Percentiles rank a stretch among this genome's conserved stretches.
Conservation (phyloP, 2,329 filamentous ascomycete species). For the Microdochium paspali region DNA sequence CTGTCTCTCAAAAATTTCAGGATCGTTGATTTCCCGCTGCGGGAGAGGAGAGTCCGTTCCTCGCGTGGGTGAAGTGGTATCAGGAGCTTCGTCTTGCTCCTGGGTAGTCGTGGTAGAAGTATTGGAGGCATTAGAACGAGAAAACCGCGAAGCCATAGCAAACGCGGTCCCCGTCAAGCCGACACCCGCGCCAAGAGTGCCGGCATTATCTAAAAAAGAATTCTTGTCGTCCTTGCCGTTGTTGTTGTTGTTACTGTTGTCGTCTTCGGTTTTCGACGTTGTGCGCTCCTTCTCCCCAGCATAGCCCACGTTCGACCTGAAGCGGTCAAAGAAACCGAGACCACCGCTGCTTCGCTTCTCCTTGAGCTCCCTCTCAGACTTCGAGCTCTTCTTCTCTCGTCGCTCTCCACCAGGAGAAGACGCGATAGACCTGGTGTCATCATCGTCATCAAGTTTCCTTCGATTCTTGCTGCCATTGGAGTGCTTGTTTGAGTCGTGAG, state of each 20-base stretch:
- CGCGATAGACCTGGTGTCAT: conserved; percentile 34
- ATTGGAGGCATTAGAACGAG: conserved; percentile 35
- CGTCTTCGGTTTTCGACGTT: conserved; percentile 18
- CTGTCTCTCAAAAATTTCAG: conserved; percentile 46
- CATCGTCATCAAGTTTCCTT: conserved; percentile 30
- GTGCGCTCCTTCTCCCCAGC: conserved; percentile 19
- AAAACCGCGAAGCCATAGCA: conserved; percentile 25
- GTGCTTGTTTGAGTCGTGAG: conserved; percentile 22
- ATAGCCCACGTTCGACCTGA: conserved; percentile 30
- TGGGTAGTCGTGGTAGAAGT: conserved; percentile 28
- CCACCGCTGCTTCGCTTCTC: conserved; percentile 28
- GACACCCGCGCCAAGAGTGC: conserved; percentile 61
- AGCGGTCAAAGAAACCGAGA: conserved; percentile 38
- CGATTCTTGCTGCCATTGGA: conserved; percentile 24
- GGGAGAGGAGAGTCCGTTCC: neutral
- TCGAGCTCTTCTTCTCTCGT: conserved; percentile 14
- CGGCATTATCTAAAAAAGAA: conserved; percentile 67
- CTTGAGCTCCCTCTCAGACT: conserved; percentile 18
- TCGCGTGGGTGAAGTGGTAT: conserved; percentile 2
- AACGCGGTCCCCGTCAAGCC: conserved; percentile 45
- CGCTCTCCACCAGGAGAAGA: conserved; percentile 27
- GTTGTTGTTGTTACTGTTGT: conserved; percentile 23
- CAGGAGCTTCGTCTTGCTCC: conserved; percentile 18
- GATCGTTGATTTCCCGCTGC: conserved; percentile 35
- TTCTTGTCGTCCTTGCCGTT: conserved; percentile 29